Base-by-base conservation (phyloP, 2,329 filamentous ascomycete species). In the Colletotrichum spinosum region DNA sequence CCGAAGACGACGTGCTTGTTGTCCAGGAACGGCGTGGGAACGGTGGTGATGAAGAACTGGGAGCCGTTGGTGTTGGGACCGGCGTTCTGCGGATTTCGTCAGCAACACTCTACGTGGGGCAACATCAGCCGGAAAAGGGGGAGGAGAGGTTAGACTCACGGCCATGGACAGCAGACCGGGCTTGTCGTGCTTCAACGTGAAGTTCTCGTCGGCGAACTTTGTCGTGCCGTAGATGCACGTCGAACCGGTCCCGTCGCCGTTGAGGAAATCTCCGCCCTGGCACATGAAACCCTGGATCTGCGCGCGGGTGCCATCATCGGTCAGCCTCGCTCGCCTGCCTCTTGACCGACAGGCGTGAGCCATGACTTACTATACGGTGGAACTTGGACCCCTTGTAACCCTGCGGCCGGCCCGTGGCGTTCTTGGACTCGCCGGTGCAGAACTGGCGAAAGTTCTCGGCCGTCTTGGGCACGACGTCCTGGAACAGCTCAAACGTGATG, bases 401-500 rank as follows among this genome's bases (percentile, higher is more conserved):
- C 75, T 97, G 92, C 1, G 94, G 91, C 68, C 89, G 85, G 39
- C 93, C 93, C 9, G 88, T 86, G 55, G 86, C 78, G 74, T 92
- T 92, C 80, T 94, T 97, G 70, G 87, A 90, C 83, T 98, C 95
- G 72, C 96, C 96, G 0, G 95, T 98, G 81, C 94, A 97, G 81
- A 97, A 97, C 75, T 97, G 93, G 51, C 94, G 92, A 78, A 99
- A 98, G 83, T 98, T 98, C 79, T 98, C 96, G 37, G 94, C 93
- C 8, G 96, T 98, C 73, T 90, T 90, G 69, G 94, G 94, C 0
- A 93, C 92, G 25, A 91, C 84, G 79, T 97, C 87, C 67, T 90
- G 89, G 83, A 96, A 97, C 67, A 99, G 88, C 79, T 97, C 93
- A 77, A 97, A 94, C 70, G 92, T 94, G 74, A 97, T 89, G 63